phyloP scores from a whole-genome alignment of 1,139 yeast genomes.

The Taphrina pruni region DNA sequence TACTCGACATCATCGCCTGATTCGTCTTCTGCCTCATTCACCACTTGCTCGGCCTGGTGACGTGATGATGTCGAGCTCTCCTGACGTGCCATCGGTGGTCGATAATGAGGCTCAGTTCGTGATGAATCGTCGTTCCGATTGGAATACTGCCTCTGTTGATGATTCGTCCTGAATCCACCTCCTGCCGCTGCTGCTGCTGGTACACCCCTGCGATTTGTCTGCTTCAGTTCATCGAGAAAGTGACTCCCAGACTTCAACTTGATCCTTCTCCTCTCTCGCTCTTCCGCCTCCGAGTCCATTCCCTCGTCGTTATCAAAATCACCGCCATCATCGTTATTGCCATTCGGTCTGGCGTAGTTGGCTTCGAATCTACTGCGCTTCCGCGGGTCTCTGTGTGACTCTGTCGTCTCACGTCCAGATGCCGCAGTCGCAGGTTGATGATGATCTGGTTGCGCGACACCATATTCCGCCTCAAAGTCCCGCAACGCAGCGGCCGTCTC shows the following conservation, averaged over 20 bases:
- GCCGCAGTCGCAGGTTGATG: not conserved
- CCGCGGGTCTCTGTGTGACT: not conserved
- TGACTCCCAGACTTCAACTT: constrained; percentile 42
- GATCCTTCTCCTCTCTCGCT: constrained; percentile 29
- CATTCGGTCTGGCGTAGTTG: not conserved
- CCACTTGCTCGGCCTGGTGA: not conserved
- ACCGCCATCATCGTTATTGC: constrained; percentile 21
- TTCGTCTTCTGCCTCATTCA: constrained; percentile 21
- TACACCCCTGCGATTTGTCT: constrained; percentile 7
- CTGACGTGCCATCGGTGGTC: not conserved
- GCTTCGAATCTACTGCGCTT: not conserved
- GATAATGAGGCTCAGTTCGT: not conserved
- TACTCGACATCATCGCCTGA: constrained; percentile 20
- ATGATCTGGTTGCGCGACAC: not conserved
- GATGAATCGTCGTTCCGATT: too few species aligned
- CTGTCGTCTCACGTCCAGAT: not conserved
- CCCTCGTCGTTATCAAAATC: not conserved
- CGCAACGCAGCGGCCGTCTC: constrained; percentile 44
- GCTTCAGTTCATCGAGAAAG: constrained; percentile 30
- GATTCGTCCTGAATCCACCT: too few species aligned
- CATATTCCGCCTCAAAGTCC: constrained; percentile 43
- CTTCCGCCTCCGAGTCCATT: constrained; percentile 42
- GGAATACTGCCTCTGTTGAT: not conserved
- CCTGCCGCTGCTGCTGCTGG: not conserved
- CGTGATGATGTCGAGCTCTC: not conserved